phyloP scores from a whole-genome alignment of 805 yeast species.

The Sungouiozyma intestinalis region DNA sequence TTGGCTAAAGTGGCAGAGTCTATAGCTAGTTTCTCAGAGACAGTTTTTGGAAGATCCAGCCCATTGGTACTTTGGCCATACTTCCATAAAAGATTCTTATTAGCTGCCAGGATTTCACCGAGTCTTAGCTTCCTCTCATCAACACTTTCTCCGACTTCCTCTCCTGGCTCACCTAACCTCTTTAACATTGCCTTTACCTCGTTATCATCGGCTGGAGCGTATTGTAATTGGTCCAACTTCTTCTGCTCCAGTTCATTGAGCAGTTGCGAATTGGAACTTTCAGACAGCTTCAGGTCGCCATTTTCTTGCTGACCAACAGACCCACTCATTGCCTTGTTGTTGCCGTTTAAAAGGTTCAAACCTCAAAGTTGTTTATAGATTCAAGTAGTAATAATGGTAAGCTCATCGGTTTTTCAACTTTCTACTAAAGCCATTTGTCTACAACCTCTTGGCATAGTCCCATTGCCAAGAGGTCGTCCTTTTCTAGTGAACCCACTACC shows the following conservation, averaged over 20 bases:
- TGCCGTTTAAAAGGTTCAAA: too few species aligned
- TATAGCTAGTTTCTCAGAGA: background rate
- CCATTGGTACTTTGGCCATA: slow-evolving; percentile 4
- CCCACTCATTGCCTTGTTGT: too few species aligned
- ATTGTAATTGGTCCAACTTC: slow-evolving; percentile 15
- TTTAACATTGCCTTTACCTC: slow-evolving; percentile 46
- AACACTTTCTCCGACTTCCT: slow-evolving; percentile 47
- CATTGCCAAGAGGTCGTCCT: too few species aligned
- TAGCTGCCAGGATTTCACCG: slow-evolving; percentile 33
- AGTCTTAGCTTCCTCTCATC: slow-evolving; percentile 54
- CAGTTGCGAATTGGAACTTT: background rate
- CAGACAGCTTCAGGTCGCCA: too few species aligned
- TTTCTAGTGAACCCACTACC: too few species aligned
- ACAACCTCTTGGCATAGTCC: too few species aligned
- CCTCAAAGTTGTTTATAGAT: too few species aligned
- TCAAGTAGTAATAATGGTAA: background rate
- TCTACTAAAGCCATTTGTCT: too few species aligned
- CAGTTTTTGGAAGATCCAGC: background rate
- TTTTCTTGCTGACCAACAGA: too few species aligned
- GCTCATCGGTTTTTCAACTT: background rate
- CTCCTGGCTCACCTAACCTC: slow-evolving; percentile 45
- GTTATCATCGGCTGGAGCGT: slow-evolving; percentile 56
- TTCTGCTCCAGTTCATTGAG: slow-evolving; percentile 4
- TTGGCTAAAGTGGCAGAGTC: slow-evolving; percentile 1
- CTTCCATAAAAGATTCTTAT: slow-evolving; percentile 17